Evolutionary conservation across 2,329 filamentous ascomycete species (phyloP), one percentile per base, ranked within the genome.

Genomic region (Hyphodiscus sp.): DNA sequence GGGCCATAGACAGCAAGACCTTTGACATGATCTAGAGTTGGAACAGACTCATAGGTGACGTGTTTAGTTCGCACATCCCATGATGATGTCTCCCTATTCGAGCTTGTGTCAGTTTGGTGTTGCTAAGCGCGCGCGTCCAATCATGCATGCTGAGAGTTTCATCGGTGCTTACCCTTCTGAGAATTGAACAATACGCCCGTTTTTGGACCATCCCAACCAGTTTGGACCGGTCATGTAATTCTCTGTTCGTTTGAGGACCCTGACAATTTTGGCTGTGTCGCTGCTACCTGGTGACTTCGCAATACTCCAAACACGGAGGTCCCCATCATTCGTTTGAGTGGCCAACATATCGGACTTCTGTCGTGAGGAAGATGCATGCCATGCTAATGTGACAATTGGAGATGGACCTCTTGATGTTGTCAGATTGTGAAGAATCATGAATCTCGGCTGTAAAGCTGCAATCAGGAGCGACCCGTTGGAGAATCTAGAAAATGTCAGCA

Each of bases 61-160:
- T 95, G 86, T 69, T 97, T 97, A n/a, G 94, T 99, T 59, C 91
- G 82, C 45, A 99, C 94, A 76, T 99, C 94, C 92, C 94, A 99
- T 54, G 91, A 87, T 64, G 89, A 85, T 41, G 91, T 96, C 77
- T 96, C 88, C 52, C 91, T 91, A 67, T 63, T 47, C 45, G 51
- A 56, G 56, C 59, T 54, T 54, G 56, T 63, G 67, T 71, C 66
- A 70, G 69, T 65, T 54, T 62, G 55, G 65, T 63, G 65, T 65
- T 61, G 63, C 63, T 76, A 75, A 74, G 73, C 74, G 75, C 75
- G 74, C 75, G 74, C 71, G 67, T 75, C 71, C 60, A 57, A 48
- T 62, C 56, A 60, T 61, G 65, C 56, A 64, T 55, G 50, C 47
- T 47, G 51, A 43, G 51, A 20, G 11, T 19, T 41, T 43, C 33